Conservation (phyloP, 805 yeast genomes). For the Ogataea glucozyma region DNA sequence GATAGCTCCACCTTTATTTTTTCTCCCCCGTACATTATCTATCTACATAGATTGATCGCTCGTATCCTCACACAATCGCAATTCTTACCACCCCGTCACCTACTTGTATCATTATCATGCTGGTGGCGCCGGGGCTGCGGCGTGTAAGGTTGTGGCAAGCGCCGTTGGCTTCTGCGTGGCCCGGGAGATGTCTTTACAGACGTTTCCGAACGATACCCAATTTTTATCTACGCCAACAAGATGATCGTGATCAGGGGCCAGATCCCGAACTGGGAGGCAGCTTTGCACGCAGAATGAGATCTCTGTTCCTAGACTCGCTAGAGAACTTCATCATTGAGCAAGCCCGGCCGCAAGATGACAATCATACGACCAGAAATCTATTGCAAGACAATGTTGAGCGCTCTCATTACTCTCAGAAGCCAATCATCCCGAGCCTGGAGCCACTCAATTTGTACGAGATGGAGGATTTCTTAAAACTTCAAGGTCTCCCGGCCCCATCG, state of each 20-base stretch:
- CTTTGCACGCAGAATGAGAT: not conserved
- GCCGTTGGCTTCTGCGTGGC: not conserved
- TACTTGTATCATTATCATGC: not conserved
- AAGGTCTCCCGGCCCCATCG: not conserved
- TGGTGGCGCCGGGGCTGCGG: not conserved
- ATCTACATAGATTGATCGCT: too few relatives aligned
- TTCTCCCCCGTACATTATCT: too few relatives aligned
- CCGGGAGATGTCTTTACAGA: too few relatives aligned
- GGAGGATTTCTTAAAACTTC: not conserved
- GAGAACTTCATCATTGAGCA: not conserved
- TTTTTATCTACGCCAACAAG: too few relatives aligned
- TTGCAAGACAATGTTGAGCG: not conserved
- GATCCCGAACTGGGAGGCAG: not conserved
- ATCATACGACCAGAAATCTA: too few relatives aligned
- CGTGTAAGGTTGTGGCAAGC: not conserved
- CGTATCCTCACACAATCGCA: too few relatives aligned
- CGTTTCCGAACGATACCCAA: too few relatives aligned
- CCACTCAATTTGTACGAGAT: not conserved
- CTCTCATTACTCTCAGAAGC: too few relatives aligned
- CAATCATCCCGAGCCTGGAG: not conserved
- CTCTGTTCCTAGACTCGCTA: not conserved
- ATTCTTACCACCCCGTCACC: too few relatives aligned
- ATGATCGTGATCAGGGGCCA: too few relatives aligned
- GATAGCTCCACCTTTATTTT: not conserved
- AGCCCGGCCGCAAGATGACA: not conserved